Conservation (phyloP, 129 eudicot species). For the Flaveria sonorensis region DNA sequence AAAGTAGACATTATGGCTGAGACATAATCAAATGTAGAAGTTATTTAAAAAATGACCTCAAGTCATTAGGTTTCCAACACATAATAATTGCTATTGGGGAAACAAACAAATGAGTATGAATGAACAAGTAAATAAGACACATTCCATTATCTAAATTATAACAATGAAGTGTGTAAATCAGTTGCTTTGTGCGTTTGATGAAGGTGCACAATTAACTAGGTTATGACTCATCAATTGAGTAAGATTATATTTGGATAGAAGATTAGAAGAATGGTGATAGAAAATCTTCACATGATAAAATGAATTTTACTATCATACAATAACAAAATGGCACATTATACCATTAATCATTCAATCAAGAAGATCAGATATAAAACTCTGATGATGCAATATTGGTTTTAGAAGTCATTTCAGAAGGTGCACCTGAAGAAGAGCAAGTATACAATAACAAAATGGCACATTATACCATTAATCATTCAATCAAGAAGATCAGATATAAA, state of each 20-base stretch:
- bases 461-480: not conserved
- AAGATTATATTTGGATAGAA: conserved; percentile 2
- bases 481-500: not conserved
- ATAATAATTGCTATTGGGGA: not conserved
- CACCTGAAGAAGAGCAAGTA: conserved; percentile 86
- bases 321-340: not conserved
- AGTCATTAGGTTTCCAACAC: not conserved
- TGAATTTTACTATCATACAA: not conserved
- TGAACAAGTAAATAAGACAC: not conserved
- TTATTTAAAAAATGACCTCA: not conserved
- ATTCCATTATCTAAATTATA: not conserved
- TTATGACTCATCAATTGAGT: conserved; percentile 12
- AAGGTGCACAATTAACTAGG: not conserved
- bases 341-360: conserved; percentile 7
- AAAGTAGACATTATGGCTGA: not conserved
- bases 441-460: not conserved
- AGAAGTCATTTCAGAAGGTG: conserved; percentile 1
- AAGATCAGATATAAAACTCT: not conserved
- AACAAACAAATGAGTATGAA: conserved; percentile 9
- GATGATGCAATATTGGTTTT: not conserved
- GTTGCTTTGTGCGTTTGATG: not conserved
- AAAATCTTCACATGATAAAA: not conserved
- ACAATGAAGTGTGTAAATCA: not conserved
- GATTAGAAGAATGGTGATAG: conserved; percentile 1
- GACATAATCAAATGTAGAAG: not conserved